These are phyloP conservation scores for Ceratopteris richardii DNA, from an alignment of 75 land plant genomes.

Conservation along the genomic window DNA sequence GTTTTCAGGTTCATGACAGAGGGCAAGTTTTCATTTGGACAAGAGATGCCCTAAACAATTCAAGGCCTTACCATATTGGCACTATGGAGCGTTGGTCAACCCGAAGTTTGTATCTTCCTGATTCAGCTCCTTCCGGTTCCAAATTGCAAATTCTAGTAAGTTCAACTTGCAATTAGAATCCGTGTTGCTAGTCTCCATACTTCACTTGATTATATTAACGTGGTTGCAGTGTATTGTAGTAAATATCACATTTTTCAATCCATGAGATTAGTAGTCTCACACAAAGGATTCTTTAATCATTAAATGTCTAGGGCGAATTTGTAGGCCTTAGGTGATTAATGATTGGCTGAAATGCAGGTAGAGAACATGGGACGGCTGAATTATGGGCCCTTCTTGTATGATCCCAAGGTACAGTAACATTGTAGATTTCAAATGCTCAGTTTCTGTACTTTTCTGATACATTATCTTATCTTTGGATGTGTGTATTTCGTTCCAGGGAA, in stretches of 20 bases:
- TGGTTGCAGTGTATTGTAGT: too few species aligned
- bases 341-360: too few species aligned
- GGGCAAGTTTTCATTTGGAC: conserved; percentile 73
- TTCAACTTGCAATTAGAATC: not conserved
- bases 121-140: conserved; percentile 38
- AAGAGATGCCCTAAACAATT: conserved; percentile 14
- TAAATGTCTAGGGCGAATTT: too few species aligned
- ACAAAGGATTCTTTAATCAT: too few species aligned
- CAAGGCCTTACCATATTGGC: conserved; percentile 42
- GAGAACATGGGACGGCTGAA: conserved; percentile 93
- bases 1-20: conserved; percentile 79
- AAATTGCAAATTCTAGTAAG: conserved; percentile 66
- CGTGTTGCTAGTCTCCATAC: too few species aligned
- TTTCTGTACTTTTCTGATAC: too few species aligned
- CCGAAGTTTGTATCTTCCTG: conserved; percentile 37
- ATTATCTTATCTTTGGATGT: too few species aligned
- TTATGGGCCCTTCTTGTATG: conserved; percentile 69
- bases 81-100: conserved; percentile 72
- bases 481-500: too few species aligned
- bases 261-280: too few species aligned
- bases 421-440: not conserved
- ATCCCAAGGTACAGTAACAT: conserved; percentile 49
- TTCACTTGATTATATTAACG: too few species aligned
- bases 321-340: too few species aligned
- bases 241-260: too few species aligned